Conservation (phyloP, 306 rosid species). For the Medicago truncatula region MtrunA17r5.0-ANR NC_053043.1:47941001-47941500, state of each 20-base stretch:
- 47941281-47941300: too few species aligned
- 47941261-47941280: not conserved
- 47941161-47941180: constrained; percentile 64
- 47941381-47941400: too few species aligned
- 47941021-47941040: constrained; percentile 31
- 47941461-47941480: too few species aligned
- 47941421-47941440: too few species aligned
- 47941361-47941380: too few species aligned
- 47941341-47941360: too few species aligned
- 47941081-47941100: constrained; percentile 31
- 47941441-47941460: too few species aligned
- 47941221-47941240: constrained; percentile 8
- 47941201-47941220: constrained; percentile 32
- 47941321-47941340: too few species aligned
- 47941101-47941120: not conserved
- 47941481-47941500: too few species aligned
- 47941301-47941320: too few species aligned
- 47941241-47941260: not conserved
- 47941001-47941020: constrained; percentile 44
- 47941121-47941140: constrained; percentile 45
- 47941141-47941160: constrained; percentile 54
- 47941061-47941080: constrained; percentile 15
- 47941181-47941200: constrained; percentile 35
- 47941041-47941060: constrained; percentile 14
- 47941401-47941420: too few species aligned